Evolutionary conservation across 164 flowering plant species (phyloP).

Genomic region (Annona squamosa): DNA sequence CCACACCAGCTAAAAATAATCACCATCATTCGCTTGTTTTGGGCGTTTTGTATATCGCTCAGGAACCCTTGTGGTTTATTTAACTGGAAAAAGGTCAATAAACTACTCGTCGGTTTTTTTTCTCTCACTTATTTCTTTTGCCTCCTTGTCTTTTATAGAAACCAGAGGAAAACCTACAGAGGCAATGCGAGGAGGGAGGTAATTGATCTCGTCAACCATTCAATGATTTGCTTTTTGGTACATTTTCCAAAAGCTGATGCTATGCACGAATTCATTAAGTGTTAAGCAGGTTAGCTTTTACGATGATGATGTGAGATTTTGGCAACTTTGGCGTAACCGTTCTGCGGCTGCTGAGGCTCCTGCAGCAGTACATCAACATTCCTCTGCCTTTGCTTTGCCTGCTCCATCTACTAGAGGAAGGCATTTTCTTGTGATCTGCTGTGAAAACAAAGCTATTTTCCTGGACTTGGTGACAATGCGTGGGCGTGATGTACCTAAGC

Average conservation of each 20-base stretch:
- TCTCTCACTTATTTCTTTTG: neutral
- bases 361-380: conserved; percentile 60
- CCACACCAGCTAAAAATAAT: neutral
- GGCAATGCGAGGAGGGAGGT: conserved; percentile 99
- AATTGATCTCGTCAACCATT: conserved; percentile 14
- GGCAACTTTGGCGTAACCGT: conserved; percentile 94
- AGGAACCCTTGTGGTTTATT: no score
- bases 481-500: conserved; percentile 98
- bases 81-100: no score
- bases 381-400: conserved; percentile 66
- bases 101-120: neutral
- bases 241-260: conserved; percentile 8
- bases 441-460: conserved; percentile 96
- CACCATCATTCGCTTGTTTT: neutral
- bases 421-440: conserved; percentile 95
- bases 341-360: conserved; percentile 97
- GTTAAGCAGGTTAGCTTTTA: conserved; percentile 95
- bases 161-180: conserved; percentile 86
- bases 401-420: conserved; percentile 93
- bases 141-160: conserved; percentile 34
- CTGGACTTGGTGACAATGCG: conserved; percentile 98
- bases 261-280: conserved; percentile 33
- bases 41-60: neutral
- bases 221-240: neutral
- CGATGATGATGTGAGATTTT: conserved; percentile 92